These are phyloP conservation scores for Agroathelia rolfsii DNA, from an alignment of 1,284 basidiomycete genomes.

Conservation along the genomic window DNA sequence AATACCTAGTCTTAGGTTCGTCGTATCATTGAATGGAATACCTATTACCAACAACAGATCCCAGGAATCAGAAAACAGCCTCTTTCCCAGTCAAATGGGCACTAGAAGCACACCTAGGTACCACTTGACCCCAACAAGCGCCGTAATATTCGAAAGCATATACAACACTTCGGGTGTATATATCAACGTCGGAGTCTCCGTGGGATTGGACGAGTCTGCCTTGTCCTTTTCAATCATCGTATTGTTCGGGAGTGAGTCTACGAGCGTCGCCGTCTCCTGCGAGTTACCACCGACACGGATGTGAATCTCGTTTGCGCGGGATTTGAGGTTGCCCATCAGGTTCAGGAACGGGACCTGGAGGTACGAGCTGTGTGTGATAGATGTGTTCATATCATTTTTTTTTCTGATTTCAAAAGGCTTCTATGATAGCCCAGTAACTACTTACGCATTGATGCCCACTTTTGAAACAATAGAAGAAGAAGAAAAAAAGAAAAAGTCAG, in stretches of 20 bases:
- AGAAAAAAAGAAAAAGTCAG: conserved; percentile 9
- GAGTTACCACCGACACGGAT: conserved; percentile 54
- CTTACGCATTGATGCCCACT: conserved; percentile 26
- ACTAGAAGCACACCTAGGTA: conserved; percentile 36
- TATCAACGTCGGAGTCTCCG: conserved; percentile 46
- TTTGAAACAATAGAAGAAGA: background rate
- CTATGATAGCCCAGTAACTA: background rate
- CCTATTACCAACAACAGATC: conserved; percentile 17
- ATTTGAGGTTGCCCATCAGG: conserved; percentile 40
- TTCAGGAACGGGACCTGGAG: conserved; percentile 45
- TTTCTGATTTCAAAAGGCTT: too few species aligned
- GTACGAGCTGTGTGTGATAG: conserved; percentile 20
- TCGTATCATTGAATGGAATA: conserved; percentile 38
- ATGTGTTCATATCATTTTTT: too few species aligned
- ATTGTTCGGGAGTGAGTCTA: conserved; percentile 25
- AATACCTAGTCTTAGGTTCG: conserved; percentile 33
- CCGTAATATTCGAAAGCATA: conserved; percentile 46
- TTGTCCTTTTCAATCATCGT: conserved; percentile 29
- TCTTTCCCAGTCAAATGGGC: too few species aligned
- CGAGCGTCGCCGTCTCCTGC: conserved; percentile 38
- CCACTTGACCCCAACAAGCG: conserved; percentile 46
- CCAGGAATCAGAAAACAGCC: background rate
- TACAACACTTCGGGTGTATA: conserved; percentile 51
- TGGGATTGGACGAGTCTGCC: conserved; percentile 20
- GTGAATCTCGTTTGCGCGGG: conserved; percentile 33